Evolutionary conservation across 176 grass and related monocot genomes (phyloP), one percentile per base, ranked within the genome.

Genomic region (Eragrostis curvula): DNA sequence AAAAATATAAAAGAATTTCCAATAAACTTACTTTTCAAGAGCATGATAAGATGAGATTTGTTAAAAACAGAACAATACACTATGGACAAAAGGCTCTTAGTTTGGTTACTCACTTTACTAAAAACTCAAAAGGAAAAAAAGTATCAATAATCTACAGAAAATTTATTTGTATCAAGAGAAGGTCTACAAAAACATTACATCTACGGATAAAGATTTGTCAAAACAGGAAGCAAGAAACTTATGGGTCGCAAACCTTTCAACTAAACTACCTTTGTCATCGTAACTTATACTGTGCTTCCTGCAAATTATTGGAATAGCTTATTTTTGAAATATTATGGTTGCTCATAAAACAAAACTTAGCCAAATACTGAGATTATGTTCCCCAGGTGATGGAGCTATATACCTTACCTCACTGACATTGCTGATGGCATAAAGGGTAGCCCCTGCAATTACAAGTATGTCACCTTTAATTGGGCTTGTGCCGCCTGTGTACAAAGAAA

Each of bases 341-440:
- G 52, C 52, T n/a, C 52, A 56, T 56, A 21, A n/a, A 56, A 5
- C 21, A 36, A 4, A n/a, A n/a, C 21, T 55, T 55, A 2, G 20
- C 6, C 9, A 10, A 45, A 18, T 56, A 18, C 52, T 56, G 52
- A 56, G 52, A 56, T 56, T 56, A 56, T 56, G 18, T n/a, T 56
- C 52, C 7, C 17, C 52, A 56, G 52, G 52, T 56, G 21, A 56
- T 56, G 52, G 52, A 56, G 20, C 52, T 7, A 12, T 56, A 87
- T 70, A 51, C 10, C 73, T 81, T 87, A 94, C 91, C 91, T 94
- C 91, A 53, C 84, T 87, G 82, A 91, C 92, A 71, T 91, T 91
- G 43, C 80, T 89, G 32, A 94, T 60, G 58, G 89, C 92, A 89
- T 94, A 94, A 63, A 92, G 84, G 5, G 92, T 92, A 41, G 92